phyloP scores from a whole-genome alignment of 2,329 filamentous ascomycete species.

The Ilyonectria robusta region DNA sequence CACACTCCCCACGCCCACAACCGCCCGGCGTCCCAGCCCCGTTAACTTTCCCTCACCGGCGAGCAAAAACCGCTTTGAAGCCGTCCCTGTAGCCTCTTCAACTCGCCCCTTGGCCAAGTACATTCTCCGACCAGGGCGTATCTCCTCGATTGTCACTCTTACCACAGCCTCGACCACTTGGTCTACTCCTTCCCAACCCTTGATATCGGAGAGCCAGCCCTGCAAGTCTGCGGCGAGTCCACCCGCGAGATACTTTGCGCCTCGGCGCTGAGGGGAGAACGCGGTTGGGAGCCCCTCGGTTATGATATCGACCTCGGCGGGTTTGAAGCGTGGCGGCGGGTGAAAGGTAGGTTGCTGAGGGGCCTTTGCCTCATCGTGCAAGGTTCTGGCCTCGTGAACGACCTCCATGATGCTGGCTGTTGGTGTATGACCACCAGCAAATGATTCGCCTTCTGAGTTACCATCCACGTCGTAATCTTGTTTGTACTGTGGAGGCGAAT shows the following conservation, averaged over 20 bases:
- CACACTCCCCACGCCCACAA: constrained; percentile 48
- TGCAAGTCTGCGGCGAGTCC: constrained; percentile 58
- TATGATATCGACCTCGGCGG: constrained; percentile 43
- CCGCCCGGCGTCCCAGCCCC: constrained; percentile 51
- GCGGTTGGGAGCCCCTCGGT: constrained; percentile 44
- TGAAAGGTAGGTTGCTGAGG: constrained; percentile 56
- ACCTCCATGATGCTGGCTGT: constrained; percentile 32
- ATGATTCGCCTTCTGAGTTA: constrained; percentile 8
- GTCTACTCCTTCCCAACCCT: constrained; percentile 49
- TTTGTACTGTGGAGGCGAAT: constrained; percentile 26
- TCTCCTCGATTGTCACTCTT: constrained; percentile 49
- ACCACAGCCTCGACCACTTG: constrained; percentile 33
- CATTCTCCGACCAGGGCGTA: constrained; percentile 53
- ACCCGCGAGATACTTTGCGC: constrained; percentile 53
- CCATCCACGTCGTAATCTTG: constrained; percentile 5
- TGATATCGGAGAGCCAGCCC: constrained; percentile 58
- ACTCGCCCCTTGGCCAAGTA: constrained; percentile 49
- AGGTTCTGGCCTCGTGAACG: constrained; percentile 25
- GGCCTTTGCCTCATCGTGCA: constrained; percentile 35
- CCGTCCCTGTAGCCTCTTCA: not conserved
- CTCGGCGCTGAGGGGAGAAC: constrained; percentile 56
- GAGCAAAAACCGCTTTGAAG: constrained; percentile 49
- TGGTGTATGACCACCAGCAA: constrained; percentile 21
- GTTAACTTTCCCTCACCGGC: constrained; percentile 57
- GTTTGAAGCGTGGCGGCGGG: constrained; percentile 58